A percentile compares a stretch with the other conserved stretches of the same genome.
These are phyloP conservation scores for Penicillium sp. DNA, from an alignment of 2,329 filamentous ascomycete species.

Conservation along the genomic window DNA sequence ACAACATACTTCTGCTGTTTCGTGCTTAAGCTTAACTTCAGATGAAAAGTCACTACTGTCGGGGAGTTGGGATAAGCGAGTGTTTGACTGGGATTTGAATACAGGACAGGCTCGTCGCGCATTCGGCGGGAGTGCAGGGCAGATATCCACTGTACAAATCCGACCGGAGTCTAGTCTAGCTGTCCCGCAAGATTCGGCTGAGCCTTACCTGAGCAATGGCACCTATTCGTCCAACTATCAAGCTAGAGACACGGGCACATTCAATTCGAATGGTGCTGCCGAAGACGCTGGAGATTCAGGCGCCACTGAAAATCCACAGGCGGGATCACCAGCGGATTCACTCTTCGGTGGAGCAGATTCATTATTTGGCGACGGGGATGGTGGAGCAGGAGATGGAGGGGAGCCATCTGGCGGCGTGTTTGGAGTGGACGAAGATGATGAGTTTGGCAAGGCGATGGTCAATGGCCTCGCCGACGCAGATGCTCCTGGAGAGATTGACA, in stretches of 20 bases:
- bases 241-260: conserved; percentile 59
- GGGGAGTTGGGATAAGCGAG: conserved; percentile 93
- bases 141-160: conserved; percentile 86
- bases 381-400: conserved; percentile 46
- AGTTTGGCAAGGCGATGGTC: conserved; percentile 74
- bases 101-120: conserved; percentile 73
- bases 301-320: conserved; percentile 57
- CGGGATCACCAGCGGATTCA: conserved; percentile 71
- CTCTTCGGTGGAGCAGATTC: conserved; percentile 85
- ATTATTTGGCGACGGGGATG: conserved; percentile 82
- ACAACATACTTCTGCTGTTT: conserved; percentile 88
- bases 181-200: conserved; percentile 70
- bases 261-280: conserved; percentile 44
- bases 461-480: conserved; percentile 43
- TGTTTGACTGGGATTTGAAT: conserved; percentile 94
- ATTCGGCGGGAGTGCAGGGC: conserved; percentile 75
- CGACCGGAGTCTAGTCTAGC: conserved; percentile 74
- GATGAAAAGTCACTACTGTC: conserved; percentile 88
- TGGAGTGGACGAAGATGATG: conserved; percentile 80
- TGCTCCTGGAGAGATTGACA: conserved; percentile 34
- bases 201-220: conserved; percentile 54
- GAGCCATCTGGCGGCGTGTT: conserved; percentile 61
- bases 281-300: conserved; percentile 38
- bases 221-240: conserved; percentile 78
- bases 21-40: conserved; percentile 75